Conservation (phyloP, 176 grass and related monocot species). For the Bothriochloa decipiens region DNA sequence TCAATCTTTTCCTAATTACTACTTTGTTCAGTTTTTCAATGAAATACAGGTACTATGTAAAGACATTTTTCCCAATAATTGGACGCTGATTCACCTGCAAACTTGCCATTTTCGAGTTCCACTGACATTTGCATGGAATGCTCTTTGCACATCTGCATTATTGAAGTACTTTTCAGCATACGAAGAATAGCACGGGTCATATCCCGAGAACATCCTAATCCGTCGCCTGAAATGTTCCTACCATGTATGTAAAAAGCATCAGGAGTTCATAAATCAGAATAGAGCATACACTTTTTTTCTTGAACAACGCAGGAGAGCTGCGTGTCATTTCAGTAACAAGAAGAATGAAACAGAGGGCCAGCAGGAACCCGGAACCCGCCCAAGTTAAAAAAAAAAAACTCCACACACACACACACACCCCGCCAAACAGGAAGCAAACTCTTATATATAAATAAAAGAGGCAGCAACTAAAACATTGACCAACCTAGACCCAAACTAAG, state of each 20-base stretch:
- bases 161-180: conserved; percentile 89
- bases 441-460: too few species aligned
- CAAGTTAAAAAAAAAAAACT: too few species aligned
- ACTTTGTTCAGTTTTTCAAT: neutral
- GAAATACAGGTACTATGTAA: neutral
- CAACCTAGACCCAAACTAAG: too few species aligned
- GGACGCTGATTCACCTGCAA: conserved; percentile 60
- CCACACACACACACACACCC: too few species aligned
- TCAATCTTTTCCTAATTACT: neutral
- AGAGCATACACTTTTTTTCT: neutral
- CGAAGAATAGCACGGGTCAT: conserved; percentile 77
- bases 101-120: conserved; percentile 65
- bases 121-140: conserved; percentile 67
- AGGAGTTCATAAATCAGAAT: conserved; percentile 15
- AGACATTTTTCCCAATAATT: neutral
- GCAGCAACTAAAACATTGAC: too few species aligned
- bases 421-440: too few species aligned
- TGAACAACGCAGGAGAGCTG: too few species aligned
- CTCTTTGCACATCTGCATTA: conserved; percentile 63
- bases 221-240: conserved; percentile 58
- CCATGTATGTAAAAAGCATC: conserved; percentile 35
- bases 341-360: too few species aligned
- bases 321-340: too few species aligned
- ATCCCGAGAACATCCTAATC: conserved; percentile 70
- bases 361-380: too few species aligned